Base-by-base conservation (phyloP, 2,329 filamentous ascomycete species). In the Ophiostoma sp. region DNA sequence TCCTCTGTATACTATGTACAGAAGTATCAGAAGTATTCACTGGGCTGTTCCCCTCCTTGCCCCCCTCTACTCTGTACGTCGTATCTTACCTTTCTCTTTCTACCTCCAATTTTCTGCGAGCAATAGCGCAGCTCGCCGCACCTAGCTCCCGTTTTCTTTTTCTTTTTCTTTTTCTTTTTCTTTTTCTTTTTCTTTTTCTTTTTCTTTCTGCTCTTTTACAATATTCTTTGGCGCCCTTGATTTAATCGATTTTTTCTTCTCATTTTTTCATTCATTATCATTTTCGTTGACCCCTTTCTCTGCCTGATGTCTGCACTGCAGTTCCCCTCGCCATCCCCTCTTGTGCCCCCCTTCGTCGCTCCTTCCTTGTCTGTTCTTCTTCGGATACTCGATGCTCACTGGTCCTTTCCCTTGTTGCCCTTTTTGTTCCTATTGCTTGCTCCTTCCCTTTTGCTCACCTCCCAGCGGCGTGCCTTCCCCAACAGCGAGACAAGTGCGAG, bases 321-420 rank as follows among this genome's bases (percentile, higher is more conserved):
- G 11, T 62, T 33, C 57, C 57, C 57, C 27, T 33, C 57, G 23
- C 23, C 57, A 8, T 33, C 52, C 52, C 52, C 52, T 62, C 57
- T 33, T 62, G 57, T 62, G 27, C 57, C 57, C 57, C 57, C 57
- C 57, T 62, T 62, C 57, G 52, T 57, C 52, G 57, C 31, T 62
- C 57, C n/a, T 60, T 60, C 54, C 54, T 57, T n/a, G n/a, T 62
- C 31, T 33, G 57, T 13, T 62, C 57, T 33, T 33, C 33, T 17
- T 13, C 4, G 15, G 1, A 11, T 39, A 8, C 57, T 27, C n/a
- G 11, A 27, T 27, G 4, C 52, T 27, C 52, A 57, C 23, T 27
- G 48, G 48, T 62, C 57, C 27, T 62, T 62, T 31, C 57, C 57
- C 15, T 31, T 33, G 4, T 62, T 31, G 23, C 10, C n/a, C 10